Percentiles rank a stretch among this genome's conserved stretches.
phyloP scores from a whole-genome alignment of 768 basidiomycete genomes.

The Phanerochaete sordida region DNA sequence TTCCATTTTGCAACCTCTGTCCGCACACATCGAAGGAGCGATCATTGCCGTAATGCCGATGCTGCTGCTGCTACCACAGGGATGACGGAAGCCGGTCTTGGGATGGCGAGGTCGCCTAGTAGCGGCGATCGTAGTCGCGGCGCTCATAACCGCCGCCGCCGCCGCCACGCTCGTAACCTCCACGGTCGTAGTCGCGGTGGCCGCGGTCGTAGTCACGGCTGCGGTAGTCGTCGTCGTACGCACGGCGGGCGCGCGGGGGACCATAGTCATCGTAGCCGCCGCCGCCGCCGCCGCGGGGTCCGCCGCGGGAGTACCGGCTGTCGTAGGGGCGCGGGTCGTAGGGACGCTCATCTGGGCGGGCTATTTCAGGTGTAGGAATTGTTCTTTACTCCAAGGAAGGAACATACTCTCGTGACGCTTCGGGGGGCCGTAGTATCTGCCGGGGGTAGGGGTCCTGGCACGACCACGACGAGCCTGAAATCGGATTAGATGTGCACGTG shows the following conservation, averaged over 20 bases:
- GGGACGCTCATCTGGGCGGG: slow-evolving; percentile 64
- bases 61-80: background rate
- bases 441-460: slow-evolving; percentile 90
- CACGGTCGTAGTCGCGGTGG: slow-evolving; percentile 34
- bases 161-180: slow-evolving; percentile 40
- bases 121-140: slow-evolving; percentile 42
- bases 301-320: slow-evolving; percentile 70
- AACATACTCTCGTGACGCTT: slow-evolving; percentile 64
- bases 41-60: background rate
- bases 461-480: slow-evolving; percentile 86
- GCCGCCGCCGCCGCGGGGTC: slow-evolving; percentile 31
- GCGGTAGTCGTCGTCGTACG: slow-evolving; percentile 41
- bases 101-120: slow-evolving; percentile 30
- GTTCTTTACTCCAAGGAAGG: background rate
- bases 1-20: background rate
- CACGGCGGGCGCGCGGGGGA: slow-evolving; percentile 34
- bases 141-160: no score
- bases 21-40: background rate
- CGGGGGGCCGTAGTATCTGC: slow-evolving; percentile 90
- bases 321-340: slow-evolving; percentile 94
- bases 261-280: slow-evolving; percentile 35
- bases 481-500: background rate
- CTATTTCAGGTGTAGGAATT: slow-evolving; percentile 3
- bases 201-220: slow-evolving; percentile 32
- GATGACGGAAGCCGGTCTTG: no score